These are phyloP conservation scores for Pelargonium fulgidum DNA, from an alignment of 441 rosid genomes.

Conservation along the genomic window DNA sequence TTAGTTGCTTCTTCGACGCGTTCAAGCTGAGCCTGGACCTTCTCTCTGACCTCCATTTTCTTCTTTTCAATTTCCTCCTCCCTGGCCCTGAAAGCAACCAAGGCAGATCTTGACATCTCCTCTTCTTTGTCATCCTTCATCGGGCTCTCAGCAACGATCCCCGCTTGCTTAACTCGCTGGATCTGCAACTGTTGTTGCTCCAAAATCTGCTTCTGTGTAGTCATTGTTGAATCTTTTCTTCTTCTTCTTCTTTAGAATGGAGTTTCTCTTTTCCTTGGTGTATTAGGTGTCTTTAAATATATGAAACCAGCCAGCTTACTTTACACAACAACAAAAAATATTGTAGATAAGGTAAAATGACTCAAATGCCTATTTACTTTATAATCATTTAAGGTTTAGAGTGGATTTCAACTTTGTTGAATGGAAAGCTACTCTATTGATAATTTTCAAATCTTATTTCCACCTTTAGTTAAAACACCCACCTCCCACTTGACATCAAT, in stretches of 20 bases:
- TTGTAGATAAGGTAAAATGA: slow-evolving; percentile 19
- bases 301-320: slow-evolving; percentile 27
- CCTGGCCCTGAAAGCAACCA: slow-evolving; percentile 45
- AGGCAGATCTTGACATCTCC: slow-evolving; percentile 49
- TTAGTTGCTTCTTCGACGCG: slow-evolving; percentile 47
- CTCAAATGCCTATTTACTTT: slow-evolving; percentile 23
- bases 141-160: slow-evolving; percentile 35
- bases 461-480: slow-evolving; percentile 19
- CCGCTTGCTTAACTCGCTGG: slow-evolving; percentile 47
- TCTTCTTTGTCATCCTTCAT: slow-evolving; percentile 47
- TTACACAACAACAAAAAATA: slow-evolving; percentile 17
- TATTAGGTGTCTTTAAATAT: slow-evolving; percentile 33
- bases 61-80: slow-evolving; percentile 70
- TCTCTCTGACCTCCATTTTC: slow-evolving; percentile 50
- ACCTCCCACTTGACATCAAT: slow-evolving; percentile 4
- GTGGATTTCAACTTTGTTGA: slow-evolving; percentile 31
- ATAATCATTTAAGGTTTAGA: slow-evolving; percentile 22
- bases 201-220: slow-evolving; percentile 49
- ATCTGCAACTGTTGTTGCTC: slow-evolving; percentile 43
- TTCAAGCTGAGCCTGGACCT: slow-evolving; percentile 45
- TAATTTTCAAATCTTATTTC: slow-evolving; percentile 15
- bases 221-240: slow-evolving; percentile 31
- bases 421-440: slow-evolving; percentile 23
- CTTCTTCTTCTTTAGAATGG: slow-evolving; percentile 19
- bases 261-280: slow-evolving; percentile 30